Conservation (phyloP, 2,329 filamentous ascomycete genomes). For the Cladophialophora psammophila region DNA sequence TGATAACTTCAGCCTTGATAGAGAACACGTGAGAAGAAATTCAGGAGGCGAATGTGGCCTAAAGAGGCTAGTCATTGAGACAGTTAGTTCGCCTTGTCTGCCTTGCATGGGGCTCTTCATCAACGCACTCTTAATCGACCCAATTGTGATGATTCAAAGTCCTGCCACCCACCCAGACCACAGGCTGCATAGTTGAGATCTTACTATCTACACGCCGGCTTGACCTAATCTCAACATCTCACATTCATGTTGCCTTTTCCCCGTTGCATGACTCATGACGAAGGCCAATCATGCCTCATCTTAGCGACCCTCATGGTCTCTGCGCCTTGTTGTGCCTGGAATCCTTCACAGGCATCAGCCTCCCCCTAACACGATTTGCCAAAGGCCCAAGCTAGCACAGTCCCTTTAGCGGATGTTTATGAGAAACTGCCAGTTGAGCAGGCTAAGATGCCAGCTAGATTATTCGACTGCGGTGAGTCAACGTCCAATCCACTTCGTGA, state of each 20-base stretch:
- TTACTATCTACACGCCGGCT: background rate
- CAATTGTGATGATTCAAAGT: background rate
- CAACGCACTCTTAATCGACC: background rate
- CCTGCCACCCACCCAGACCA: background rate
- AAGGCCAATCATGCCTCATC: background rate
- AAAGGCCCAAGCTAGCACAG: background rate
- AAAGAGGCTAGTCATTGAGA: background rate
- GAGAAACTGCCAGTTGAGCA: background rate
- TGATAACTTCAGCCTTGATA: background rate
- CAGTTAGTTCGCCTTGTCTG: background rate
- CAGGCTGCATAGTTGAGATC: conserved; percentile 1
- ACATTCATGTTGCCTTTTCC: conserved; percentile 1
- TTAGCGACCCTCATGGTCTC: background rate
- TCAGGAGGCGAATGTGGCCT: background rate
- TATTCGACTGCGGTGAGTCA: conserved; percentile 4
- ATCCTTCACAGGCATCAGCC: conserved; percentile 6
- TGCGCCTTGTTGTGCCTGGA: conserved; percentile 1
- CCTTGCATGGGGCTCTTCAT: background rate
- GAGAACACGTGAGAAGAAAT: background rate
- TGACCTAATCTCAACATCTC: conserved; percentile 1
- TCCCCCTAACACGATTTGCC: background rate
- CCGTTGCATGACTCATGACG: background rate
- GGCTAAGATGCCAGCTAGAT: background rate
- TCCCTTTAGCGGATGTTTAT: background rate
- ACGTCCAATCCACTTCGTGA: conserved; percentile 6